These are phyloP conservation scores for Trypanosoma platydactyli DNA, from an alignment of 208 protist genomes.

Conservation along the genomic window DNA sequence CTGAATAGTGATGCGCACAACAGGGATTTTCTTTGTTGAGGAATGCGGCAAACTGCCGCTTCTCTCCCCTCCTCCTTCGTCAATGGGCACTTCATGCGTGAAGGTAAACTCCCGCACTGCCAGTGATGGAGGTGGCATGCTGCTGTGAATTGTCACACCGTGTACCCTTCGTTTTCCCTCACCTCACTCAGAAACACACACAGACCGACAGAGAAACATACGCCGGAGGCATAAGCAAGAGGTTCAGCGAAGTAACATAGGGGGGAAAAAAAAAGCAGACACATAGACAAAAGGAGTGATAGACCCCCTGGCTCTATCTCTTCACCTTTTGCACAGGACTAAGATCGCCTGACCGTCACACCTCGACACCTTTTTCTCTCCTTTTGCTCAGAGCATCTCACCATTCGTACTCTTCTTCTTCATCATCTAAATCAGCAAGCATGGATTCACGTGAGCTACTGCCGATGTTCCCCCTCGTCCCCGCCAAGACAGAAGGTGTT, in stretches of 20 bases:
- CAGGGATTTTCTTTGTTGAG: conserved; percentile 12
- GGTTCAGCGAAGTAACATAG: too few relatives aligned
- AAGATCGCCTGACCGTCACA: background rate
- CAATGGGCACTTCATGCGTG: conserved; percentile 9
- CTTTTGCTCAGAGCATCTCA: background rate
- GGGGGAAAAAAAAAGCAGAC: background rate
- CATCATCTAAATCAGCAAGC: conserved; percentile 3
- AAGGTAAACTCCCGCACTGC: conserved; percentile 24
- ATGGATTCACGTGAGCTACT: background rate
- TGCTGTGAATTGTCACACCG: background rate
- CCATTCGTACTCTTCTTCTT: conserved; percentile 5
- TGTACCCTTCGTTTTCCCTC: background rate
- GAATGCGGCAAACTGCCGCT: background rate
- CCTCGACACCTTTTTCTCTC: background rate
- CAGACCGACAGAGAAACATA: background rate
- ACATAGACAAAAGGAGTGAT: background rate
- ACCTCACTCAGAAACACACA: background rate
- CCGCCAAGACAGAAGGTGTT: background rate
- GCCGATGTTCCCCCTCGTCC: background rate
- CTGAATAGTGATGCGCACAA: conserved; percentile 48
- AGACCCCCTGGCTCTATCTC: too few relatives aligned
- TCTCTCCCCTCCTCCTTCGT: background rate
- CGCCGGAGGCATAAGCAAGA: background rate
- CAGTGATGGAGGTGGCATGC: conserved; percentile 22
- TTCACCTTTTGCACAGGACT: background rate